Percentiles rank a stretch among this genome's conserved stretches.
These are phyloP conservation scores for Paecilomyces niveus DNA, from an alignment of 2,329 filamentous ascomycete genomes.

Conservation along the genomic window DNA sequence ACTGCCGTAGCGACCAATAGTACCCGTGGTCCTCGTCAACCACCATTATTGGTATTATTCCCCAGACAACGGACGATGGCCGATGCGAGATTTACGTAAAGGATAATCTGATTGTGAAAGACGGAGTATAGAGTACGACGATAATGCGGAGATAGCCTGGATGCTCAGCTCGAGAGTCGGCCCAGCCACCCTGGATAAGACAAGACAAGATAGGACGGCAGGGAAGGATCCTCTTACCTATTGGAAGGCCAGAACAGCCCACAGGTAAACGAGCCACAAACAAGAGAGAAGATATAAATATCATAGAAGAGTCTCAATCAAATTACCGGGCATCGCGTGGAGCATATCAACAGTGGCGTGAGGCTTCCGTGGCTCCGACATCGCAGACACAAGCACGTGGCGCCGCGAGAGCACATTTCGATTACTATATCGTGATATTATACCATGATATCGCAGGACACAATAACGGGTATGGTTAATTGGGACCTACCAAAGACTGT, in stretches of 20 bases:
- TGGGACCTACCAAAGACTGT: background rate
- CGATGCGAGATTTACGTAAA: background rate
- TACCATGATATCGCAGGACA: background rate
- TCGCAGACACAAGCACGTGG: background rate
- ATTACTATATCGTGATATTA: background rate
- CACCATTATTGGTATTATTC: background rate
- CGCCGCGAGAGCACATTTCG: background rate
- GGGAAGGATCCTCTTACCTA: background rate
- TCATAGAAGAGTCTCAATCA: background rate
- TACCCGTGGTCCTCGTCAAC: background rate
- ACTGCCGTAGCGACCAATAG: background rate
- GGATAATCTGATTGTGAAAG: background rate
- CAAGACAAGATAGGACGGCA: background rate
- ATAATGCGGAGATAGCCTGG: conserved; percentile 1
- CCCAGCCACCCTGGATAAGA: background rate
- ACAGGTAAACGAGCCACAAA: background rate
- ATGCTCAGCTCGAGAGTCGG: background rate
- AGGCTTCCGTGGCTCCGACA: background rate
- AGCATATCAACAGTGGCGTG: background rate
- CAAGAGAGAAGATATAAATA: background rate
- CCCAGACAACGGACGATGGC: background rate
- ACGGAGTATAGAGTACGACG: conserved; percentile 1
- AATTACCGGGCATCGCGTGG: background rate
- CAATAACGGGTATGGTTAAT: background rate
- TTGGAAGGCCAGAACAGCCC: background rate